phyloP scores from a whole-genome alignment of 352 stramenopile species.

The Phytophthora brassicae region DNA sequence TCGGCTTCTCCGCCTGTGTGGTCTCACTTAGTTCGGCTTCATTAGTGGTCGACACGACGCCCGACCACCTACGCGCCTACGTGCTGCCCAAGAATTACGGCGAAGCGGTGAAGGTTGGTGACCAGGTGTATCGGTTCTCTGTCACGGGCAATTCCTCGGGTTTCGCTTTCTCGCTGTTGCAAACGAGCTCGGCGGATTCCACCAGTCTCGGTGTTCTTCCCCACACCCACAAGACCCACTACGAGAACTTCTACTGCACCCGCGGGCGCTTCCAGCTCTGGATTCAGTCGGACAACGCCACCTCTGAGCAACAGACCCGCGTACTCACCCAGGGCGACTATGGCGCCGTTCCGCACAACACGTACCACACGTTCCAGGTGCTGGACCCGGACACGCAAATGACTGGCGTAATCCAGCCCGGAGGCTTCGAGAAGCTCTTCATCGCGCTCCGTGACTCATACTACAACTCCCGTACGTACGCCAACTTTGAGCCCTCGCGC shows the following conservation, averaged over 20 bases:
- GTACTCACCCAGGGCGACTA: slow-evolving; percentile 57
- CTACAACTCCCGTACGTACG: slow-evolving; percentile 46
- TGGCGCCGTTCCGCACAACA: slow-evolving; percentile 57
- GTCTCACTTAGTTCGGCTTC: slow-evolving; percentile 23
- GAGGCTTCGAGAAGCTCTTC: slow-evolving; percentile 56
- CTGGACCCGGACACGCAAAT: slow-evolving; percentile 60
- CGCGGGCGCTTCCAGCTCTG: slow-evolving; percentile 55
- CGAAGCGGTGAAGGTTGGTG: slow-evolving; percentile 36
- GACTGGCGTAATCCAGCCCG: slow-evolving; percentile 56
- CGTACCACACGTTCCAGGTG: slow-evolving; percentile 58
- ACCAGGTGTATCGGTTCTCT: slow-evolving; percentile 55
- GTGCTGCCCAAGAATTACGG: slow-evolving; percentile 52
- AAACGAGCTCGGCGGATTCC: slow-evolving; percentile 51
- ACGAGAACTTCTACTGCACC: slow-evolving; percentile 66
- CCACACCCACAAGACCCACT: slow-evolving; percentile 58
- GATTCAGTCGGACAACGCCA: slow-evolving; percentile 36
- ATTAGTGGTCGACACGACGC: slow-evolving; percentile 45
- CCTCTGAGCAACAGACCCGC: slow-evolving; percentile 41
- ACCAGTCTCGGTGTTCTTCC: slow-evolving; percentile 48
- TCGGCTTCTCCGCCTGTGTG: slow-evolving; percentile 17
- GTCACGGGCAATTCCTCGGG: slow-evolving; percentile 53
- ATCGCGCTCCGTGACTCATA: slow-evolving; percentile 43
- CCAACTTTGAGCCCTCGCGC: slow-evolving; percentile 44
- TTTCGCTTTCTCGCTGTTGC: slow-evolving; percentile 41
- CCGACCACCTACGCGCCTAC: slow-evolving; percentile 44